These are phyloP conservation scores for Taxillus chinensis DNA, from an alignment of 164 flowering plant species.

Conservation along the genomic window DNA sequence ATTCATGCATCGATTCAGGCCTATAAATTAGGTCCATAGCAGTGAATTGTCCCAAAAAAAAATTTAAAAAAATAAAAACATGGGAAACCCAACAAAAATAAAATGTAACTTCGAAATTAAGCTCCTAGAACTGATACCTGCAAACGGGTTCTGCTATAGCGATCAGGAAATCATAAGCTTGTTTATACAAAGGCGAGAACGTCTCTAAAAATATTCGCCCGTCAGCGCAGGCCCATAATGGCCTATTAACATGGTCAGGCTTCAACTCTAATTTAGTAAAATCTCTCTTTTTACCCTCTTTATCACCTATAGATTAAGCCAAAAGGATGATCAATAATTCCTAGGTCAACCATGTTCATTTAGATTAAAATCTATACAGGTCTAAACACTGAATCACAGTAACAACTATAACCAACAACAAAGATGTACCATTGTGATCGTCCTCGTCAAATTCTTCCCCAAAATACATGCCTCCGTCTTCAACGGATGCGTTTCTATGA, in stretches of 20 bases:
- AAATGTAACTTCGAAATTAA: background rate
- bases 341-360: background rate
- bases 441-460: slow-evolving; percentile 17
- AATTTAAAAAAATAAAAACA: background rate
- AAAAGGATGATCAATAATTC: background rate
- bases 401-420: background rate
- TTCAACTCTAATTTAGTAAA: slow-evolving; percentile 78
- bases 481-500: slow-evolving; percentile 5
- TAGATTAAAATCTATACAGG: background rate
- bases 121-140: slow-evolving; percentile 38
- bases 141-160: slow-evolving; percentile 99
- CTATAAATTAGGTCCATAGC: slow-evolving; percentile 17
- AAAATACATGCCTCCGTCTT: slow-evolving; percentile 13
- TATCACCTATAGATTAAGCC: slow-evolving; percentile 18
- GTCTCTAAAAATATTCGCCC: slow-evolving; percentile 94
- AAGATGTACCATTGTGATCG: slow-evolving; percentile 14
- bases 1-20: slow-evolving; percentile 92
- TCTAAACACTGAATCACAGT: background rate
- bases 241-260: slow-evolving; percentile 81
- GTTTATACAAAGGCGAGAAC: slow-evolving; percentile 81
- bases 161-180: slow-evolving; percentile 92
- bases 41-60: background rate
- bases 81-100: background rate
- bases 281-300: slow-evolving; percentile 64
- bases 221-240: slow-evolving; percentile 93